Evolutionary conservation across 2,329 filamentous ascomycete species (phyloP).

Genomic region (Hymenoscyphus albidus): DNA sequence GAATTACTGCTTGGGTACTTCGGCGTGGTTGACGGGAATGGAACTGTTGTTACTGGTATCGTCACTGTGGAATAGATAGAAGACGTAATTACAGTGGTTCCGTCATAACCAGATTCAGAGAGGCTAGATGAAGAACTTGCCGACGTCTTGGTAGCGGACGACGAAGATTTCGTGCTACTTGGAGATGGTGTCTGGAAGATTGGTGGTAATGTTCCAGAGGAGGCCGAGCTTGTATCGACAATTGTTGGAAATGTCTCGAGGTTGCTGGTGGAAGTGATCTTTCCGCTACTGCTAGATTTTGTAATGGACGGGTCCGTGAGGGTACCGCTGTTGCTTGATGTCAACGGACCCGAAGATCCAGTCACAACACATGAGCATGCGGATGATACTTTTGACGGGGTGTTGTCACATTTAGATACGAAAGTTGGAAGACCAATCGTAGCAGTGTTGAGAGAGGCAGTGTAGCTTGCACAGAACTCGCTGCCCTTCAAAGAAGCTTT

Average conservation of each 20-base stretch:
- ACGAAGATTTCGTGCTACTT: background rate
- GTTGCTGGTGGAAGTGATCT: constrained; percentile 4
- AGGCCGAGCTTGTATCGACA: background rate
- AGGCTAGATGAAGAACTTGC: constrained; percentile 1
- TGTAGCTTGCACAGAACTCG: constrained; percentile 29
- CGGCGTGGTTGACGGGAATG: background rate
- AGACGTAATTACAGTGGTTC: background rate
- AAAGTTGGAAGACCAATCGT: constrained; percentile 24
- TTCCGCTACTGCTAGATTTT: constrained; percentile 2
- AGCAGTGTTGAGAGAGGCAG: constrained; percentile 19
- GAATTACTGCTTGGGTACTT: constrained; percentile 5
- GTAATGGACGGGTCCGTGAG: constrained; percentile 6
- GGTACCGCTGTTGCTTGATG: constrained; percentile 1
- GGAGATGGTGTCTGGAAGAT: background rate
- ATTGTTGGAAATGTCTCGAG: constrained; percentile 11
- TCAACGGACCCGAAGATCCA: background rate
- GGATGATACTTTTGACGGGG: constrained; percentile 25
- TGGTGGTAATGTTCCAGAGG: background rate
- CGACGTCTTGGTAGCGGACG: background rate
- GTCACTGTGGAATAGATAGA: background rate
- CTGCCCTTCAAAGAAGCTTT: constrained; percentile 18
- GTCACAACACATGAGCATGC: constrained; percentile 27
- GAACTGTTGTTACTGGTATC: background rate
- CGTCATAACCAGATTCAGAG: background rate
- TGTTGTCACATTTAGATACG: constrained; percentile 24